A percentile compares a stretch with the other conserved stretches of the same genome.
Evolutionary conservation across 495 filamentous ascomycete genomes (phyloP).

Genomic region (Daldinia loculata): DNA sequence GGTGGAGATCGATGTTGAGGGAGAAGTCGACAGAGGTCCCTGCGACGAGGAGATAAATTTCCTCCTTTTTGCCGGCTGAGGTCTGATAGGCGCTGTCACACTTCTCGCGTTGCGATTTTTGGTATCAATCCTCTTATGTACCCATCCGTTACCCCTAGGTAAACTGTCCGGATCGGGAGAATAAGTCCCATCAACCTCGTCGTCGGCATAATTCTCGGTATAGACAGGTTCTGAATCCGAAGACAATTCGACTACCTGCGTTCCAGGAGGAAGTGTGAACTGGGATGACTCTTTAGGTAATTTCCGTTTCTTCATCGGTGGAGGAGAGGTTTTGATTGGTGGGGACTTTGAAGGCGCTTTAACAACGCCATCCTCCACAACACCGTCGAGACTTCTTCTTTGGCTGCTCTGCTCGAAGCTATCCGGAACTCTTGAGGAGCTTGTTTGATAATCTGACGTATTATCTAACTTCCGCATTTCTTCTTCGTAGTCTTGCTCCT

Average conservation of each 20-base stretch:
- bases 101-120: slow-evolving; percentile 6
- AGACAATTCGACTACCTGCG: slow-evolving; percentile 52
- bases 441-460: slow-evolving; percentile 32
- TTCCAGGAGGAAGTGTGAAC: slow-evolving; percentile 49
- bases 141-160: slow-evolving; percentile 40
- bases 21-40: slow-evolving; percentile 9
- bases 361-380: not conserved
- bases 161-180: slow-evolving; percentile 34
- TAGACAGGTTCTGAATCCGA: slow-evolving; percentile 51
- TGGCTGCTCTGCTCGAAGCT: slow-evolving; percentile 25
- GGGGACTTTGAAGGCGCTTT: slow-evolving; percentile 14
- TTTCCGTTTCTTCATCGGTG: slow-evolving; percentile 19
- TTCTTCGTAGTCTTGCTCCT: slow-evolving; percentile 49
- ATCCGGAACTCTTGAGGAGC: slow-evolving; percentile 15
- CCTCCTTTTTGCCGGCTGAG: slow-evolving; percentile 13
- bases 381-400: not conserved
- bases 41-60: slow-evolving; percentile 25
- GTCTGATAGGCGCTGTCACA: slow-evolving; percentile 14
- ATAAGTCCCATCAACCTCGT: slow-evolving; percentile 53
- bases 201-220: slow-evolving; percentile 54
- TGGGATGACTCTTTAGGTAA: slow-evolving; percentile 17
- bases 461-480: slow-evolving; percentile 49
- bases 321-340: slow-evolving; percentile 31
- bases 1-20: not conserved
- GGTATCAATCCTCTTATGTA: slow-evolving; percentile 29